phyloP scores from a whole-genome alignment of 305 asterid species.

The Salvia sclarea region DNA sequence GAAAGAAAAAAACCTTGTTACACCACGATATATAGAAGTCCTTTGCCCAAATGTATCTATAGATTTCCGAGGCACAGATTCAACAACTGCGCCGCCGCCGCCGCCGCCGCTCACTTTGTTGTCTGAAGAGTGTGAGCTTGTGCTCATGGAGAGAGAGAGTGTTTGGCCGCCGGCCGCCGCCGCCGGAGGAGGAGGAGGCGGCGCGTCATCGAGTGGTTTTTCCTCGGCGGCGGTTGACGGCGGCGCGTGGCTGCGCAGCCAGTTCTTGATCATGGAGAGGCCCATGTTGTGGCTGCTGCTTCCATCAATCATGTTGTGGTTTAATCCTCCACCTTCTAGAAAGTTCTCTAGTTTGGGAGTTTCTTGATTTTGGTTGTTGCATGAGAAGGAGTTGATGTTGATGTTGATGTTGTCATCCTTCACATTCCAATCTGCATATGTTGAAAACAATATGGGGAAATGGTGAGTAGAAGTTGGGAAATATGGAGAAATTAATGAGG shows the following conservation, averaged over 20 bases:
- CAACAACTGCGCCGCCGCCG: constrained; percentile 42
- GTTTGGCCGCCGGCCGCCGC: constrained; percentile 28
- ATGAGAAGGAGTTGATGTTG: constrained; percentile 40
- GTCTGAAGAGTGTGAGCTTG: constrained; percentile 44
- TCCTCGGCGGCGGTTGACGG: neutral
- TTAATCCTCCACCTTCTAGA: constrained; percentile 41
- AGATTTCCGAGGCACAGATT: constrained; percentile 56
- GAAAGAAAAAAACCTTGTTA: constrained; percentile 54
- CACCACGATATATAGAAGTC: constrained; percentile 87
- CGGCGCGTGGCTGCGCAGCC: constrained; percentile 55
- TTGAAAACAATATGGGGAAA: no score
- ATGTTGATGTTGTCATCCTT: constrained; percentile 36
- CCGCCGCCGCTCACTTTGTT: constrained; percentile 16
- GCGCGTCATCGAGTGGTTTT: constrained; percentile 2
- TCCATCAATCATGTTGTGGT: neutral
- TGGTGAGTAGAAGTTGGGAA: no score
- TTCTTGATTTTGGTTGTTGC: constrained; percentile 48
- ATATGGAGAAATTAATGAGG: no score
- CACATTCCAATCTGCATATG: constrained; percentile 56
- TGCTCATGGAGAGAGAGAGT: constrained; percentile 66
- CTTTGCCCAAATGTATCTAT: constrained; percentile 78
- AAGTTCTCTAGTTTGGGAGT: constrained; percentile 69
- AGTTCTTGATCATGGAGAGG: constrained; percentile 71
- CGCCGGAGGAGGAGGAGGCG: constrained; percentile 17
- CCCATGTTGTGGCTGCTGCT: constrained; percentile 42